These are phyloP conservation scores for Fraxinus baroniana DNA, from an alignment of 305 asterid genomes.

Conservation along the genomic window DNA sequence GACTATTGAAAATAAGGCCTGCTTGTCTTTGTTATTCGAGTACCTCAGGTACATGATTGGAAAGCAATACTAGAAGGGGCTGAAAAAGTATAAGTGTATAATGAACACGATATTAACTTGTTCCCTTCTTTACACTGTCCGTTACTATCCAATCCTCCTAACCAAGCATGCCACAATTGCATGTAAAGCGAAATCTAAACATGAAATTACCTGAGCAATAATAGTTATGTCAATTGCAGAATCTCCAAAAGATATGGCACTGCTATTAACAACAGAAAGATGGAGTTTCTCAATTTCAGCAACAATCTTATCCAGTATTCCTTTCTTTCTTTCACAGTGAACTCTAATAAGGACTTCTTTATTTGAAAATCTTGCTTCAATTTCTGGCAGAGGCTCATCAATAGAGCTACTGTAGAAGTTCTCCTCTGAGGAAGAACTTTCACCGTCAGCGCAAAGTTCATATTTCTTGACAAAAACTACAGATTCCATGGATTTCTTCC, in stretches of 20 bases:
- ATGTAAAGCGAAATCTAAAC: background rate
- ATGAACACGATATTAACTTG: background rate
- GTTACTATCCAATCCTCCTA: background rate
- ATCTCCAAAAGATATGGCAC: constrained; percentile 49
- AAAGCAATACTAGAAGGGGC: background rate
- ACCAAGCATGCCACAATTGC: background rate
- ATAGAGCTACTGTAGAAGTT: constrained; percentile 5
- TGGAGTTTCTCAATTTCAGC: constrained; percentile 53
- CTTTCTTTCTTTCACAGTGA: constrained; percentile 55
- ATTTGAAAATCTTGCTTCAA: constrained; percentile 50
- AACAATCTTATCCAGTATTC: constrained; percentile 41
- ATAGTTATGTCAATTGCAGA: constrained; percentile 58
- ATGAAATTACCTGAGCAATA: constrained; percentile 48
- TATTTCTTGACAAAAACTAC: constrained; percentile 42
- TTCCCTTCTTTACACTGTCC: background rate
- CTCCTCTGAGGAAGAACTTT: constrained; percentile 35
- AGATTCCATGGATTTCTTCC: constrained; percentile 36
- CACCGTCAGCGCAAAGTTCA: constrained; percentile 25
- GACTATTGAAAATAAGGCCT: background rate
- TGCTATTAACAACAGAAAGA: constrained; percentile 43
- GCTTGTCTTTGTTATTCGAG: background rate
- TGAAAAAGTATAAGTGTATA: background rate
- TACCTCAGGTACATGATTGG: background rate
- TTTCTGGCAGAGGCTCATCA: constrained; percentile 48
- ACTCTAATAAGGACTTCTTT: constrained; percentile 48